Evolutionary conservation across 805 yeast species (phyloP).

Genomic region (Starmerella kuoi): DNA sequence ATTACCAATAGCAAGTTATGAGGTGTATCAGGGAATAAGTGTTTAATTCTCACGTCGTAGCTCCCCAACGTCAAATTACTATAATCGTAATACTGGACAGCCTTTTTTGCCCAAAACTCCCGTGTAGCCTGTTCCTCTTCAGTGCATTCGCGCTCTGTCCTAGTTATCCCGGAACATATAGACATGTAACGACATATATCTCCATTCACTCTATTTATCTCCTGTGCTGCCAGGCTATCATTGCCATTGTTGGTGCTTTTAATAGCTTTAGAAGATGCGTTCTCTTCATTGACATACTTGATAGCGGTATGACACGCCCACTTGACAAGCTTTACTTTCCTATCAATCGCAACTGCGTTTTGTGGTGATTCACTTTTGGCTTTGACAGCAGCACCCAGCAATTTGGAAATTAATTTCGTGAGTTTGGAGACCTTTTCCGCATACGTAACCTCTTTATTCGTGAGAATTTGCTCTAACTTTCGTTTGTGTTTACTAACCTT

Average conservation of each 20-base stretch:
- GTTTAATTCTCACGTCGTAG: slow-evolving; percentile 4
- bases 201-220: neutral
- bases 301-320: neutral
- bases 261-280: neutral
- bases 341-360: neutral
- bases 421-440: neutral
- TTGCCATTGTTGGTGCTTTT: neutral
- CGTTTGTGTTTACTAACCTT: neutral
- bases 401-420: slow-evolving; percentile 1
- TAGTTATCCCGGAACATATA: neutral
- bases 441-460: neutral
- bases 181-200: slow-evolving; percentile 4
- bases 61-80: neutral
- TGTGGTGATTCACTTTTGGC: neutral
- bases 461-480: neutral
- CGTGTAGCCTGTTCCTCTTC: neutral
- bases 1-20: neutral
- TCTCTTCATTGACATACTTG: neutral
- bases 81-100: neutral
- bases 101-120: neutral
- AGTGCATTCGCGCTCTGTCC: slow-evolving; percentile 1
- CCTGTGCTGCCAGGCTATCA: neutral
- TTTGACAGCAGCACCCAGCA: neutral
- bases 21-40: neutral
- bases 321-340: slow-evolving; percentile 2